A percentile compares a stretch with the other conserved stretches of the same genome.
Evolutionary conservation across 2,329 filamentous ascomycete genomes (phyloP).

Genomic region (Diaporthe ampelina): DNA sequence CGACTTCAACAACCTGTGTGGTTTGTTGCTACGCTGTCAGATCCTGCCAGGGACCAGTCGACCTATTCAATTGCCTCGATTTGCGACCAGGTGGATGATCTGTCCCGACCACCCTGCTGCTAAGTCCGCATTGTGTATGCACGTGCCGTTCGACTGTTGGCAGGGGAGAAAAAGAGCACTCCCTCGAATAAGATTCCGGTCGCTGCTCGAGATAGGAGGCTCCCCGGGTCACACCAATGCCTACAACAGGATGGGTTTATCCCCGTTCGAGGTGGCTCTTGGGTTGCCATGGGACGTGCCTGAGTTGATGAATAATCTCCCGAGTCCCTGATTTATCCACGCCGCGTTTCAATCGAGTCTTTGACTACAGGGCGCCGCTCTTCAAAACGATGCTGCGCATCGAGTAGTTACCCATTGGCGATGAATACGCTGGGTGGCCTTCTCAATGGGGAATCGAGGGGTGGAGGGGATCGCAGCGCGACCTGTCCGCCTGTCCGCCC

Average conservation of each 20-base stretch:
- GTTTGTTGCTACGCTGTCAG: conserved; percentile 8
- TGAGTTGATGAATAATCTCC: conserved; percentile 34
- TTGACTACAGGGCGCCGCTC: not conserved
- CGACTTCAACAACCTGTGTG: conserved; percentile 2
- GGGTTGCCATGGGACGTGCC: conserved; percentile 19
- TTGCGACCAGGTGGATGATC: not conserved
- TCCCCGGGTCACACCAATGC: conserved; percentile 23
- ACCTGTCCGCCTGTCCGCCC: conserved; percentile 15
- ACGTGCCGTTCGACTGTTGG: not conserved
- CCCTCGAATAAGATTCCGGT: conserved; percentile 11
- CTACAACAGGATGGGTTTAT: conserved; percentile 33
- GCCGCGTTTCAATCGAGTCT: not conserved
- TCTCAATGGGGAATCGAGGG: not conserved
- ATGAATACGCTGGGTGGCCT: not conserved
- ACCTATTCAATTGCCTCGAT: not conserved
- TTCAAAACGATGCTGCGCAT: not conserved
- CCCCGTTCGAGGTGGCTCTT: conserved; percentile 34
- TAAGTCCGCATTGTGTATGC: not conserved
- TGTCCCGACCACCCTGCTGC: not conserved
- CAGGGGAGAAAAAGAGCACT: not conserved
- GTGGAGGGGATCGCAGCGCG: conserved; percentile 22
- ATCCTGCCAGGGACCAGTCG: conserved; percentile 25
- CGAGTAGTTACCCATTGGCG: not conserved
- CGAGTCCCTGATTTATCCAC: conserved; percentile 2
- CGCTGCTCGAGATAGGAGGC: conserved; percentile 25